phyloP scores from a whole-genome alignment of 306 rosid species.

The Vachellia collinsii region DNA sequence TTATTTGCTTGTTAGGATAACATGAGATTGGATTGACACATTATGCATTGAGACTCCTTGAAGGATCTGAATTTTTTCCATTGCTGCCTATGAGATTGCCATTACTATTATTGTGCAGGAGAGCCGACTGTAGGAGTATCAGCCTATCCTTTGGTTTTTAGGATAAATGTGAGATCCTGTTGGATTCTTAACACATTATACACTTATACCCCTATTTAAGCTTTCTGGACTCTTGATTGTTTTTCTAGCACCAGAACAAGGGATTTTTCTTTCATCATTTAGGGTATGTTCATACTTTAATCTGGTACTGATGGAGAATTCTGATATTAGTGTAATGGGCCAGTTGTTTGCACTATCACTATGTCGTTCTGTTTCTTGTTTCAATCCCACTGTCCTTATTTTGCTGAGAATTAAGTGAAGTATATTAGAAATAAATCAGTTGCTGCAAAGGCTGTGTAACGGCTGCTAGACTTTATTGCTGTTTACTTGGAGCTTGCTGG shows the following conservation, averaged over 20 bases:
- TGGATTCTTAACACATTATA: conserved; percentile 5
- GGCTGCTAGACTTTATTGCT: neutral
- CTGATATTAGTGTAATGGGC: conserved; percentile 2
- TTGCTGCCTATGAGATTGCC: conserved; percentile 1
- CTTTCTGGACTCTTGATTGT: neutral
- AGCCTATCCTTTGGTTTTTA: neutral
- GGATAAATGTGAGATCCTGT: conserved; percentile 16
- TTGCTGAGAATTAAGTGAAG: neutral
- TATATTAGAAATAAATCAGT: conserved; percentile 4
- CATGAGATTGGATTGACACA: conserved; percentile 16
- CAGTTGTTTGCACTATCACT: neutral
- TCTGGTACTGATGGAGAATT: neutral
- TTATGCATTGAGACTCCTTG: neutral
- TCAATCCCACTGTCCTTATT: neutral
- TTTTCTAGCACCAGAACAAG: neutral
- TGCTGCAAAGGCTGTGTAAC: neutral
- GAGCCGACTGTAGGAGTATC: neutral
- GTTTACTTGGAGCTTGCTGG: neutral
- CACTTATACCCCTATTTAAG: neutral
- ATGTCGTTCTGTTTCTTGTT: neutral
- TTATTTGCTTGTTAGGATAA: conserved; percentile 8
- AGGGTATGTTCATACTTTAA: neutral
- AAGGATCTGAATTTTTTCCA: neutral
- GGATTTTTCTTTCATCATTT: neutral
- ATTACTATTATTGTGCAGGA: neutral